Conservation (phyloP, 108 stramenopile species). For the Phaeodactylum tricornutum region DNA sequence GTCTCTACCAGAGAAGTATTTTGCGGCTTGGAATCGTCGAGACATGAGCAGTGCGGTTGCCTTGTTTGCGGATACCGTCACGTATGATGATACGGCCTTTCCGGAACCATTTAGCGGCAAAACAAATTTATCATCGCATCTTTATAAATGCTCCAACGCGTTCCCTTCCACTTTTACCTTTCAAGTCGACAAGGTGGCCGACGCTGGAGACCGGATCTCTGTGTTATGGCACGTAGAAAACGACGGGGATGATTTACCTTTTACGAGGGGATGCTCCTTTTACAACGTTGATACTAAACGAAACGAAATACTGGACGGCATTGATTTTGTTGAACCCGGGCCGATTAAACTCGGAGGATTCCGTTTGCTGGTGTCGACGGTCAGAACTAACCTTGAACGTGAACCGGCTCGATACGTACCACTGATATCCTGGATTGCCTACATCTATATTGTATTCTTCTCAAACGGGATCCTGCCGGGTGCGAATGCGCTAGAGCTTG, state of each 20-base stretch:
- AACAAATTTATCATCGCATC: conserved; percentile 32
- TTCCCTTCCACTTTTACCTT: conserved; percentile 55
- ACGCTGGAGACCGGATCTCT: not conserved
- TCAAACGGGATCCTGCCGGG: conserved; percentile 69
- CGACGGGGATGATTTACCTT: conserved; percentile 44
- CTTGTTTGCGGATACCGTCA: conserved; percentile 42
- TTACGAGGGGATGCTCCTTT: conserved; percentile 61
- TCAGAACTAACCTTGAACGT: conserved; percentile 34
- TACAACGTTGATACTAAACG: conserved; percentile 35
- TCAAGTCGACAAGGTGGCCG: conserved; percentile 48
- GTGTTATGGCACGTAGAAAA: conserved; percentile 76
- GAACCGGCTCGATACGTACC: conserved; percentile 69
- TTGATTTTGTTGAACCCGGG: conserved; percentile 59
- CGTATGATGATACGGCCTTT: conserved; percentile 54
- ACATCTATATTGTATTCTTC: conserved; percentile 76
- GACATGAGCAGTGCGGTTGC: conserved; percentile 50
- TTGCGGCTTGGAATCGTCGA: conserved; percentile 70
- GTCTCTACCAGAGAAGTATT: conserved; percentile 37
- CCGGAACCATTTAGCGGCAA: conserved; percentile 40
- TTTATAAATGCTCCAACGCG: conserved; percentile 32
- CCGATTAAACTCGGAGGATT: conserved; percentile 47
- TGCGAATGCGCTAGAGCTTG: conserved; percentile 47
- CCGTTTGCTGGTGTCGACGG: conserved; percentile 18
- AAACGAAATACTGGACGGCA: conserved; percentile 37
- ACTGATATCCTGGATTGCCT: conserved; percentile 37